Evolutionary conservation across 495 filamentous ascomycete species (phyloP), one percentile per base, ranked within the genome.

Genomic region (Thermochaetoides thermophila): DNA sequence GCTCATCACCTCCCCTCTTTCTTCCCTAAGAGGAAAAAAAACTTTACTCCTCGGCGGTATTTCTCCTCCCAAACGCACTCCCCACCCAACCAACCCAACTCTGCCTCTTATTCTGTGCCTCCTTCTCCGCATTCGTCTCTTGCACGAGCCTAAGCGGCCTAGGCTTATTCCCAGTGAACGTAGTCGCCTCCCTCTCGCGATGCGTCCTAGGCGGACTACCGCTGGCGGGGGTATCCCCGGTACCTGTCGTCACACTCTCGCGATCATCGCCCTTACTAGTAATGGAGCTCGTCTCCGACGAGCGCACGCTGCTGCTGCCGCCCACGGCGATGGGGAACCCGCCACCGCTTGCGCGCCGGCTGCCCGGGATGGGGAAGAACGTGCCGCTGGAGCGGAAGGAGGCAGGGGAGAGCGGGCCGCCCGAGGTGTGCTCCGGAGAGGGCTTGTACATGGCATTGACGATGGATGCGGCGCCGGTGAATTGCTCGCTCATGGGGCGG

Each of bases 71-170:
- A 46, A 58, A 64, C 12, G 53, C 57, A 9, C 47, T 48, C 25
- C 46, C 49, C 11, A 56, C 59, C 68, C 68, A 73, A 2, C 68
- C 68, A 23, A 73, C 65, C 69, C 69, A 74, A 44, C 68, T 71
- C 16, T 53, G 53, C 17, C 69, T 49, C 55, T 71, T 71, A 35
- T 54, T 57, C 19, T 48, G 55, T 30, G 50, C 53, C 16, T 45
- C 53, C 27, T 43, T 31, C 12, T 45, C 37, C 39, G 50, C 48
- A 11, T 41, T 35, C 24, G 59, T 64, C 59, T 68, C 81, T 57
- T 84, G 79, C 34, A 97, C 89, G 8, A 97, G 66, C 25, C 87
- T 65, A 48, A 97, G 58, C 1, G 89, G 89, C 19, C 89, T 69
- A 31, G 91, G 68, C 46, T 83, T 84, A 42, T 74, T 85, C 4